Evolutionary conservation across 768 basidiomycete species (phyloP), one percentile per base, ranked within the genome.

Genomic region (Tylopilus sp.): DNA sequence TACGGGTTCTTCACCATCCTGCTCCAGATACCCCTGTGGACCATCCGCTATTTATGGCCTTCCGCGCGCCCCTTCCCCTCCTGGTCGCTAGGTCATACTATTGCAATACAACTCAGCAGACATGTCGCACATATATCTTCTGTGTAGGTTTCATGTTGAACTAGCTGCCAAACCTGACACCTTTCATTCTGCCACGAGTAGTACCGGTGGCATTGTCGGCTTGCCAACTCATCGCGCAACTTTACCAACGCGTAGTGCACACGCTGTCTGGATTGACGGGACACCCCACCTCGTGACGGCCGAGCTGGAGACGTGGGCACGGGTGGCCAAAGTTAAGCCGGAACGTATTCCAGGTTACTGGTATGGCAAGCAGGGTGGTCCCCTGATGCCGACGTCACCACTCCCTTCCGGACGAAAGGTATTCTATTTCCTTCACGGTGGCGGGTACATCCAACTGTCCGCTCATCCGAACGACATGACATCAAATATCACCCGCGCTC

Each of bases 391-490:
- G 65, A 70, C 51, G 3, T 38, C 45, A 21, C 53, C 72, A 1
- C 75, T 79, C 4, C 64, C 60, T 41, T 71, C 72, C 1, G 79
- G 77, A 20, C 81, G 83, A 64, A 82, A 80, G 55, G 75, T 85
- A 4, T 61, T 83, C n/a, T 79, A 79, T 59, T 69, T 70, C 42
- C 64, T 88, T n/a, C 86, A 87, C 53, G 85, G 85, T 18, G 85
- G 85, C 6, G 83, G 72, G 1, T 86, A 80, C 56, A 66, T 73
- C 25, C 69, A 71, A 18, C 60, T 79, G 6, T 80, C 81, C 9
- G 85, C 81, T 2, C 79, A 82, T 55, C 84, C 85, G n/a, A 65
- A 65, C 3, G 77, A 79, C 47, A 50, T 68, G 33, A 76, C 78
- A 0, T 68, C 79, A 1, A 62, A 68, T 28, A 74, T 86, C 21